A percentile compares a stretch with the other conserved stretches of the same genome.
Evolutionary conservation across 75 land plant species (phyloP).

Genomic region (Selaginella moellendorffii): DNA sequence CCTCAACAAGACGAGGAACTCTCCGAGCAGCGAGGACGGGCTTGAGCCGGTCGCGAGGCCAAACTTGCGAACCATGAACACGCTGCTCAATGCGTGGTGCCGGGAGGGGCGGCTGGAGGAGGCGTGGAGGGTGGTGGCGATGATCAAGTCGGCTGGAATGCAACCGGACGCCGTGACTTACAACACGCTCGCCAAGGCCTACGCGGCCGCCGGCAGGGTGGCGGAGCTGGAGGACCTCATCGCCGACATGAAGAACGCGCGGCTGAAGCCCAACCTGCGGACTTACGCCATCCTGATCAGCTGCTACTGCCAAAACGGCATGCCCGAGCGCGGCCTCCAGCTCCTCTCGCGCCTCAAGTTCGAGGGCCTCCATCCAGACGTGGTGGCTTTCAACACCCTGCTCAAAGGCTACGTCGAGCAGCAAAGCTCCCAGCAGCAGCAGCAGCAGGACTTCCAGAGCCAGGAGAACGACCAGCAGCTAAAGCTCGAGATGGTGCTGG

Average conservation of each 20-base stretch:
- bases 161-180: conserved; percentile 69
- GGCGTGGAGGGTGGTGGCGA: conserved; percentile 49
- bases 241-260: conserved; percentile 46
- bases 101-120: conserved; percentile 32
- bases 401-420: conserved; percentile 66
- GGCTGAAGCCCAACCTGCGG: conserved; percentile 47
- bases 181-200: conserved; percentile 76
- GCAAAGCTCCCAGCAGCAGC: too few species aligned
- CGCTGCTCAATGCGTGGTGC: conserved; percentile 67
- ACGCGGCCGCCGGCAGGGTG: conserved; percentile 50
- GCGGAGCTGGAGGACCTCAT: conserved; percentile 46
- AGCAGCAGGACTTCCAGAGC: too few species aligned
- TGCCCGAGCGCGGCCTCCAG: conserved; percentile 37
- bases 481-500: conserved; percentile 33
- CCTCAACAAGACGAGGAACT: conserved; percentile 12
- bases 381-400: conserved; percentile 57
- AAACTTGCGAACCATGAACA: conserved; percentile 57
- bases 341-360: conserved; percentile 48
- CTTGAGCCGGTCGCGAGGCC: conserved; percentile 47
- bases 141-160: conserved; percentile 47
- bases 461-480: background rate
- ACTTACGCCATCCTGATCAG: conserved; percentile 74
- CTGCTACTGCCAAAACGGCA: conserved; percentile 62
- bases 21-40: too few species aligned
- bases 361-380: conserved; percentile 51